phyloP scores from a whole-genome alignment of 1,284 basidiomycete genomes.

The Trametes pubescens region DNA sequence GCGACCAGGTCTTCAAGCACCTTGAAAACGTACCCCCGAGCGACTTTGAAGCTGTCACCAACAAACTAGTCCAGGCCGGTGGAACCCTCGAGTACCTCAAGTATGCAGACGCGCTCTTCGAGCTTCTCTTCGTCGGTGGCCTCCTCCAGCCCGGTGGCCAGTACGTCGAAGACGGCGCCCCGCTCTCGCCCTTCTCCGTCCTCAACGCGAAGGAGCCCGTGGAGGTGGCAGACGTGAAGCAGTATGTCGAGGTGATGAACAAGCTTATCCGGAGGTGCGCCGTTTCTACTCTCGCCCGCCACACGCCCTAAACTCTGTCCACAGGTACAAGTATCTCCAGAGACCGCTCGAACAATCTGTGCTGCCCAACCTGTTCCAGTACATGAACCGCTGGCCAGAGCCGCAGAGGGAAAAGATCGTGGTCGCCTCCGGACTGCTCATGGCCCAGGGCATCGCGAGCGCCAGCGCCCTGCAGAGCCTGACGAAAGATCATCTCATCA shows the following conservation, averaged over 20 bases:
- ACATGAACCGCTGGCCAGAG: constrained; percentile 84
- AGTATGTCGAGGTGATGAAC: constrained; percentile 92
- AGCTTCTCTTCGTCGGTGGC: constrained; percentile 93
- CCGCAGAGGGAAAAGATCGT: constrained; percentile 85
- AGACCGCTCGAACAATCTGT: constrained; percentile 91
- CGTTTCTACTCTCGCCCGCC: constrained; percentile 9
- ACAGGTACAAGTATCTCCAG: constrained; percentile 97
- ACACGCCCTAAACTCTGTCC: constrained; percentile 12
- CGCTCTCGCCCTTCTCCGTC: constrained; percentile 84
- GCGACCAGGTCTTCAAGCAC: constrained; percentile 94
- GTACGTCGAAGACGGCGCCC: constrained; percentile 88
- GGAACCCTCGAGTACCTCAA: constrained; percentile 93
- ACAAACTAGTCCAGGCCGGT: constrained; percentile 91
- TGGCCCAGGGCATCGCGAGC: constrained; percentile 83
- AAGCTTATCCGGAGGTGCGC: constrained; percentile 91
- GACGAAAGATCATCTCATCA: constrained; percentile 93
- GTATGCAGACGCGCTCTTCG: constrained; percentile 96
- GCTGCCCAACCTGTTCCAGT: constrained; percentile 87
- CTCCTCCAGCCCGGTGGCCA: constrained; percentile 95
- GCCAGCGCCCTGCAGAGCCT: constrained; percentile 83
- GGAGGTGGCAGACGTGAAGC: constrained; percentile 86
- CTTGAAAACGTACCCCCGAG: constrained; percentile 85
- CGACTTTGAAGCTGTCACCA: constrained; percentile 86
- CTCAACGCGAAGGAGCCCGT: constrained; percentile 82
- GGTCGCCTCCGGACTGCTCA: constrained; percentile 80